These are phyloP conservation scores for Kazachstania sp. DNA, from an alignment of 1,139 yeast species.

Conservation along the genomic window DNA sequence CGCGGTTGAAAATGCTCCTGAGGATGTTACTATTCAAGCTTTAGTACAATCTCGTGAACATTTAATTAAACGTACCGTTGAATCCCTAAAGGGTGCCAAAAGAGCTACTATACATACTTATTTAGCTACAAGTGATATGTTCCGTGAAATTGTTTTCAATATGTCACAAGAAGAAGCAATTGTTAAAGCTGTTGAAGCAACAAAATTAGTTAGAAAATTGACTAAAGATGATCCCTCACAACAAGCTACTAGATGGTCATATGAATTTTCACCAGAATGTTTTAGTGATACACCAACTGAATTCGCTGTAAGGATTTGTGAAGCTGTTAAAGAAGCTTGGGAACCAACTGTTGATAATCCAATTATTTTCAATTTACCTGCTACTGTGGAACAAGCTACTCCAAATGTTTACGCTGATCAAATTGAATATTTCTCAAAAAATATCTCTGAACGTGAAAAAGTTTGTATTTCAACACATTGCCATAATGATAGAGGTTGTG, in stretches of 20 bases:
- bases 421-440: conserved; percentile 76
- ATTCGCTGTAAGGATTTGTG: conserved; percentile 77
- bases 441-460: conserved; percentile 74
- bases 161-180: conserved; percentile 74
- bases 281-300: conserved; percentile 85
- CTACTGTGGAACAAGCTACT: conserved; percentile 93
- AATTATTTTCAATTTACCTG: conserved; percentile 91
- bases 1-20: conserved; percentile 90
- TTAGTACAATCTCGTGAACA: conserved; percentile 89
- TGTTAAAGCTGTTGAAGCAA: conserved; percentile 71
- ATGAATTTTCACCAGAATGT: conserved; percentile 92
- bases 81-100: conserved; percentile 81
- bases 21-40: conserved; percentile 86
- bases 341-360: conserved; percentile 75
- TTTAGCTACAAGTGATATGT: conserved; percentile 84
- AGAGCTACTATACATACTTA: conserved; percentile 85
- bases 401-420: conserved; percentile 97
- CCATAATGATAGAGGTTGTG: conserved; percentile 96
- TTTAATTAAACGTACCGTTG: conserved; percentile 80
- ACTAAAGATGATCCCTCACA: conserved; percentile 82
- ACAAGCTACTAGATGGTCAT: conserved; percentile 72
- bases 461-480: conserved; percentile 87
- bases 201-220: conserved; percentile 68
- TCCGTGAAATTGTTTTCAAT: conserved; percentile 85
- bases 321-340: conserved; percentile 95